Evolutionary conservation across 1,284 basidiomycete genomes (phyloP), one percentile per base, ranked within the genome.

Genomic region (Salmacisia buchloeana): DNA sequence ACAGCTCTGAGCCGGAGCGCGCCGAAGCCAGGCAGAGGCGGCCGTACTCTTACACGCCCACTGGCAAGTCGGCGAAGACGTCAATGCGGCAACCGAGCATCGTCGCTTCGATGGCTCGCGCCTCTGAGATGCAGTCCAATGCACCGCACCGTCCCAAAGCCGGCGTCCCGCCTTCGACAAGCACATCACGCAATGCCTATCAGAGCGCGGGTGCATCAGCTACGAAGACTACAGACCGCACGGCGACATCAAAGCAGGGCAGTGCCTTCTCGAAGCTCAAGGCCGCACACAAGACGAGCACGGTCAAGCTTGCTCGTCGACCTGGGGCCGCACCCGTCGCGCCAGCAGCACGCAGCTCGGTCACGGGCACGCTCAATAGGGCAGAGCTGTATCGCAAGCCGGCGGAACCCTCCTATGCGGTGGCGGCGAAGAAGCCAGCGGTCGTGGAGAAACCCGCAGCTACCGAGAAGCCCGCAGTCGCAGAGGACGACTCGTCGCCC

Each of bases 371-470:
- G 10, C 21, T 39, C 34, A 39, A 58, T 27, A 21, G 35, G 23
- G 10, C 10, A 6, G 46, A 29, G 27, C 46, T 21, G 10, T 21
- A 15, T n/a, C 18, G 39, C 39, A 43, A 43, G 39, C 39, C 39
- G 23, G 39, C 18, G 23, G 39, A 43, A 4, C 18, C 23, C 39
- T 21, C 39, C 7, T 12, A 46, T 13, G 63, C 61, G 59, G 72
- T 75, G 66, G 78, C 85, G 79, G 80, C 83, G 81, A 82, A 88
- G 77, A 88, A 90, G 86, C 87, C 87, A 59, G 54, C 82, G 65
- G 49, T 61, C 35, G 33, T 29, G 27, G 39, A 23, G 56, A 63
- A 65, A 62, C 68, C 72, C 56, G 70, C 23, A 43, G 15, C 39
- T 15, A 43, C n/a, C n/a, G n/a, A n/a, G n/a, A n/a, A n/a, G n/a